Evolutionary conservation across 208 protist genomes (phyloP).

Genomic region (Acanthamoeba sp.): DNA sequence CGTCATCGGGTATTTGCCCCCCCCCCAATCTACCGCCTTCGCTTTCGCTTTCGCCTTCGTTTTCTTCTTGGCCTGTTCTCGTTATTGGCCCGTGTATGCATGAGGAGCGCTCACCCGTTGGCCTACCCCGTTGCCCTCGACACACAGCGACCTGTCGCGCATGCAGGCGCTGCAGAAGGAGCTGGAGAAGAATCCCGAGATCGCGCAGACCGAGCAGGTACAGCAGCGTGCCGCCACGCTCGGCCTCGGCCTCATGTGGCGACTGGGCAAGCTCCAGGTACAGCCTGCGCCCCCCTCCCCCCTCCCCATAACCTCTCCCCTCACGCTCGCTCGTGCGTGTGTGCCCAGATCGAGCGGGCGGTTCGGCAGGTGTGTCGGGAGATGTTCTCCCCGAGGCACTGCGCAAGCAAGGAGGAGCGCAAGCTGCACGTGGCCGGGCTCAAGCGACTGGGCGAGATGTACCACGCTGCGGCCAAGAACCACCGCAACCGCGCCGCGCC

Average conservation of each 20-base stretch:
- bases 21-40: background rate
- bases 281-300: too few species aligned
- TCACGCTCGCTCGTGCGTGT: background rate
- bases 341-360: background rate
- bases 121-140: too few species aligned
- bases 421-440: constrained; percentile 7
- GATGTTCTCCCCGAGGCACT: background rate
- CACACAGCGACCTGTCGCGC: constrained; percentile 2
- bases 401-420: background rate
- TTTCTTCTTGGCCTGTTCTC: background rate
- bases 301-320: background rate
- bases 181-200: constrained; percentile 29
- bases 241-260: constrained; percentile 39
- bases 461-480: constrained; percentile 34
- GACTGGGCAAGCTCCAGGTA: constrained; percentile 47
- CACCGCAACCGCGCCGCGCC: constrained; percentile 6
- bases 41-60: background rate
- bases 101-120: too few species aligned
- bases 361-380: background rate
- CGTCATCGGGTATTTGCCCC: background rate
- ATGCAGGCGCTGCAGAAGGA: constrained; percentile 62
- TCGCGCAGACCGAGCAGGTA: background rate
- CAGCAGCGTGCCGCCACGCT: constrained; percentile 30
- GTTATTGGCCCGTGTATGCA: background rate
- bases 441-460: constrained; percentile 46